Base-by-base conservation (phyloP, 2,329 filamentous ascomycete species). In the Colletotrichum sp. region DNA sequence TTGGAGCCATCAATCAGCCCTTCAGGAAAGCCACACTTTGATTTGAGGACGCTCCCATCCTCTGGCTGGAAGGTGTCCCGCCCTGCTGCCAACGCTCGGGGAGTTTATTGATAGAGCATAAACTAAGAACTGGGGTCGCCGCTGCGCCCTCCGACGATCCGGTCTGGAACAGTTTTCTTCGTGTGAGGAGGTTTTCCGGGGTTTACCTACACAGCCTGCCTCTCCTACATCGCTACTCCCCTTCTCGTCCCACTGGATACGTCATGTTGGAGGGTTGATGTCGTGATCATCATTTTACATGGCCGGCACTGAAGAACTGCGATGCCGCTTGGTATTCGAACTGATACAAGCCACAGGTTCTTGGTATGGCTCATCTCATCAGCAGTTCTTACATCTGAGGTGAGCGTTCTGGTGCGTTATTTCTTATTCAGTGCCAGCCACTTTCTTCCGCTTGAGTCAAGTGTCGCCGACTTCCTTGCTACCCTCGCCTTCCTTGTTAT, bases 101-200 rank as follows among this genome's bases (percentile, higher is more conserved):
- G 32, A 62, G 70, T 63, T n/a, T 13, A n/a, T 44, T 7, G 9
- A 39, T 67, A 59, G 34, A 63, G 70, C 64, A 76, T 74, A 28
- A 57, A 69, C 18, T 26, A 26, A 73, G 44, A 21, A 21, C 28
- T 5, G 24, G 74, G 71, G 55, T 69, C 0, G 49, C 26, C 52
- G 74, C 70, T 76, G 70, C 70, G 74, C 59, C 65, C 44, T 69
- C 28, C 24, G 70, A 18, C 49, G 64, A 76, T 60, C 64, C 34
- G 60, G 65, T 69, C 74, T 52, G 34, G 70, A 66, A 69, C 34
- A 52, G 39, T 24, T 28, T 62, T 34, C n/a, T 60, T 60, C 55
- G 7, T 28, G 18, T 18, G 24, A 60, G 32, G 30, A 18, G 52
- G 32, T 13, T 66, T 21, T n/a, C 26, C 8, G 4, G 28, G 34